These are phyloP conservation scores for Cicer judaicum DNA, from an alignment of 306 rosid species.

Conservation along the genomic window DNA sequence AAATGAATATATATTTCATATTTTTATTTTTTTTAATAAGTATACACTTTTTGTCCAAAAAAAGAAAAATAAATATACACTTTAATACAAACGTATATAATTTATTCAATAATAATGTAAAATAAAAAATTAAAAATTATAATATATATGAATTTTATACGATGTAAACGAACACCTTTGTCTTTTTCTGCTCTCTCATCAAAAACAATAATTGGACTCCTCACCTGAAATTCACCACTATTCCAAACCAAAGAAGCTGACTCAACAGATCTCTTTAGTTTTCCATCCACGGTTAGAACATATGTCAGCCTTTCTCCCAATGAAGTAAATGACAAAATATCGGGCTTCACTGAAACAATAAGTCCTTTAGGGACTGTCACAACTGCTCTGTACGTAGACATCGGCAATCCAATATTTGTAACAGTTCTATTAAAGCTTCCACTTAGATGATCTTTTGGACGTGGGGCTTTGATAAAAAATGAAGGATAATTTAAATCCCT, in stretches of 20 bases:
- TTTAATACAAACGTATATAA: too few species aligned
- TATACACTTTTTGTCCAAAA: too few species aligned
- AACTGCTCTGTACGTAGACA: conserved; percentile 46
- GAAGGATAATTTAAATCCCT: conserved; percentile 63
- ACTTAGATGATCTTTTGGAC: background rate
- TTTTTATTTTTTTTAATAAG: too few species aligned
- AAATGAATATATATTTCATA: too few species aligned
- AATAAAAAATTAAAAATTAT: too few species aligned
- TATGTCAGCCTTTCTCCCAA: conserved; percentile 44
- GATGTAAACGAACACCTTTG: too few species aligned
- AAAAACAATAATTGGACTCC: conserved; percentile 57
- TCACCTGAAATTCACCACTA: conserved; percentile 53
- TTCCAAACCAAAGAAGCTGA: conserved; percentile 59
- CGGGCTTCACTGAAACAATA: conserved; percentile 49
- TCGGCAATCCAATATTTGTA: background rate
- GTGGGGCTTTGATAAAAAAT: conserved; percentile 41
- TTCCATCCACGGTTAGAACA: conserved; percentile 45
- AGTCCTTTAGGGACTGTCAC: conserved; percentile 45
- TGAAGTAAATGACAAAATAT: conserved; percentile 49
- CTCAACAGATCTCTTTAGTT: background rate
- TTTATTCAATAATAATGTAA: too few species aligned
- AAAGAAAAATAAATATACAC: too few species aligned
- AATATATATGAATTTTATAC: too few species aligned
- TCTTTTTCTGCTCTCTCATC: background rate
- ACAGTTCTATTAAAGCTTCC: too few species aligned